phyloP scores from a whole-genome alignment of 257 asterid species.

The Agastache rugosa region DNA sequence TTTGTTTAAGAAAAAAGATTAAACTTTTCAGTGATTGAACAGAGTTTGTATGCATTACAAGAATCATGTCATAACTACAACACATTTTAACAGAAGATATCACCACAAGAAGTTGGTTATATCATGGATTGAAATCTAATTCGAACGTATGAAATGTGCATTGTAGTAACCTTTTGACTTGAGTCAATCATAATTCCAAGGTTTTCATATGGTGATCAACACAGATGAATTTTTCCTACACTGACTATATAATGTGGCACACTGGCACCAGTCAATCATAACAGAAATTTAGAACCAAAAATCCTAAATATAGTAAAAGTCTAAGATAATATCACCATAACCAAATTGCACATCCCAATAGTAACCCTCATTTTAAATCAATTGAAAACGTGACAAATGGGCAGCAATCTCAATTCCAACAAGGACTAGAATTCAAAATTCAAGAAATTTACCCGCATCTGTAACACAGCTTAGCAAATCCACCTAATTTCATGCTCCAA shows the following conservation, averaged over 20 bases:
- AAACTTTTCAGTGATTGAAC: not conserved
- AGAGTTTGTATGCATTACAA: not conserved
- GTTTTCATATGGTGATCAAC: slow-evolving; percentile 21
- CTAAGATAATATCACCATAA: not conserved
- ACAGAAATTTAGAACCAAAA: not conserved
- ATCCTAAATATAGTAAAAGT: slow-evolving; percentile 46
- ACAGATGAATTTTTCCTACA: slow-evolving; percentile 8
- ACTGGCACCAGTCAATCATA: slow-evolving; percentile 5
- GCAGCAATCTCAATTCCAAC: slow-evolving; percentile 17
- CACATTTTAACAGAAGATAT: slow-evolving; percentile 11
- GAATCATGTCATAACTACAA: not conserved
- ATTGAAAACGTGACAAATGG: slow-evolving; percentile 8
- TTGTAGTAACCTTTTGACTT: slow-evolving; percentile 14
- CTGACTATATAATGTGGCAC: slow-evolving; percentile 19
- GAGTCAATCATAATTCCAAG: slow-evolving; percentile 13
- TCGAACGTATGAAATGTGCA: slow-evolving; percentile 11
- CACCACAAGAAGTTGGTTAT: slow-evolving; percentile 4
- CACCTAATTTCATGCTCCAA: slow-evolving; percentile 92
- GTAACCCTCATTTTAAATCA: slow-evolving; percentile 43
- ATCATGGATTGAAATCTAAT: not conserved
- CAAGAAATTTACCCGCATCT: slow-evolving; percentile 82
- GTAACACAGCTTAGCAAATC: slow-evolving; percentile 77
- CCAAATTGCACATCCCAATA: slow-evolving; percentile 47
- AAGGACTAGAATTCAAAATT: slow-evolving; percentile 35
- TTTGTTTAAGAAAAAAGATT: not conserved